Percentiles rank a stretch among this genome's conserved stretches.
Evolutionary conservation across 257 asterid genomes (phyloP).

Genomic region (Ilex asprella): DNA sequence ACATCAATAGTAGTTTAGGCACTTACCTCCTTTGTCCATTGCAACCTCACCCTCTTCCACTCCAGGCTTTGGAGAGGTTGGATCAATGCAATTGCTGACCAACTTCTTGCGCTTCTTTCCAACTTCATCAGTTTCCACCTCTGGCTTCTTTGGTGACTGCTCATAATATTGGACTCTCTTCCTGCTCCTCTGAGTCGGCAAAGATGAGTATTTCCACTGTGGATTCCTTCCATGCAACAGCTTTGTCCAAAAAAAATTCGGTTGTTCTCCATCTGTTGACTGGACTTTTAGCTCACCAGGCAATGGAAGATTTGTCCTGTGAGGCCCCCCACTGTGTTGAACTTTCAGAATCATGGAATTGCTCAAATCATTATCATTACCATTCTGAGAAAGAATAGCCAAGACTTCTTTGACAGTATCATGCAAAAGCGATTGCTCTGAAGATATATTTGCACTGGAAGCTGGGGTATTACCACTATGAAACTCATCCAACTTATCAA

Average conservation of each 20-base stretch:
- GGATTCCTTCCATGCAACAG: slow-evolving; percentile 59
- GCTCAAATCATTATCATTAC: slow-evolving; percentile 11
- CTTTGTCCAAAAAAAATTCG: slow-evolving; percentile 63
- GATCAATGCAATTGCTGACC: slow-evolving; percentile 25
- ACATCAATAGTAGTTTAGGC: not conserved
- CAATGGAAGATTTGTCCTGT: slow-evolving; percentile 31
- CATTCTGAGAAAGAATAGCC: slow-evolving; percentile 37
- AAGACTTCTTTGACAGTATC: slow-evolving; percentile 50
- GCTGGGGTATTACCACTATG: slow-evolving; percentile 35
- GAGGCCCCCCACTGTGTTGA: slow-evolving; percentile 41
- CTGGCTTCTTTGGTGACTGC: slow-evolving; percentile 23
- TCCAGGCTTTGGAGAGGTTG: slow-evolving; percentile 19
- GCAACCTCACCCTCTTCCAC: slow-evolving; percentile 16
- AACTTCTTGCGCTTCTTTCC: slow-evolving; percentile 56
- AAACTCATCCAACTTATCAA: slow-evolving; percentile 63
- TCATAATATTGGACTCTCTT: slow-evolving; percentile 61
- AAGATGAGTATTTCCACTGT: slow-evolving; percentile 48
- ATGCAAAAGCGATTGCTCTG: slow-evolving; percentile 38
- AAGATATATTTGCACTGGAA: slow-evolving; percentile 27
- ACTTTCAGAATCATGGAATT: slow-evolving; percentile 53
- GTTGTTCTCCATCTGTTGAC: slow-evolving; percentile 45
- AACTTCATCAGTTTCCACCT: slow-evolving; percentile 31
- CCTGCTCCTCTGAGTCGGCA: slow-evolving; percentile 49
- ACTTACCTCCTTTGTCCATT: slow-evolving; percentile 21
- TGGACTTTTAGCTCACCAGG: slow-evolving; percentile 59